Evolutionary conservation across 2,329 filamentous ascomycete genomes (phyloP).

Genomic region (Fusarium coicis): DNA sequence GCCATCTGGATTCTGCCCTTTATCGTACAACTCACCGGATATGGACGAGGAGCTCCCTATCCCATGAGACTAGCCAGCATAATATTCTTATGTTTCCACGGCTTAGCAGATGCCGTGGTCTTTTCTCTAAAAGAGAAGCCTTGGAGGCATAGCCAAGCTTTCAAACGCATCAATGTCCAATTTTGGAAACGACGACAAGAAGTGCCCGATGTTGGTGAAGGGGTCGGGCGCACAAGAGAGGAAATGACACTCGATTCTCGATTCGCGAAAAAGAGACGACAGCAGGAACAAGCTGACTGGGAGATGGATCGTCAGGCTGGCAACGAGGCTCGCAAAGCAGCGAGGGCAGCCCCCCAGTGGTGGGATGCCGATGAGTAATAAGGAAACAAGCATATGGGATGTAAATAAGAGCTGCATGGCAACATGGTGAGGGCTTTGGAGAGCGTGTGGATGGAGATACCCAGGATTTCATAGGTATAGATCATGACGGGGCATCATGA

Average conservation of each 20-base stretch:
- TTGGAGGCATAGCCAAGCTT: conserved; percentile 58
- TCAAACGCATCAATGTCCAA: conserved; percentile 19
- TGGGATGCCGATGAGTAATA: conserved; percentile 44
- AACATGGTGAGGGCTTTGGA: not conserved
- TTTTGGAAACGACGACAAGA: conserved; percentile 21
- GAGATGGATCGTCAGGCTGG: conserved; percentile 31
- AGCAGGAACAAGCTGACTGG: conserved; percentile 57
- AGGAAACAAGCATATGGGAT: not conserved
- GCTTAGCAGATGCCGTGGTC: conserved; percentile 73
- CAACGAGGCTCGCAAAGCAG: not conserved
- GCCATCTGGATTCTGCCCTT: conserved; percentile 80
- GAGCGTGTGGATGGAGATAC: conserved; percentile 30
- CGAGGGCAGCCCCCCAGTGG: conserved; percentile 42
- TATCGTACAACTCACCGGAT: conserved; percentile 65
- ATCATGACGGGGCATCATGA: conserved; percentile 1
- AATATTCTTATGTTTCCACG: conserved; percentile 71
- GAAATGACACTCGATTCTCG: conserved; percentile 63
- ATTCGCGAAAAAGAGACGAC: conserved; percentile 59
- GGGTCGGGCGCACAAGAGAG: conserved; percentile 60
- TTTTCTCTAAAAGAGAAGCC: conserved; percentile 78
- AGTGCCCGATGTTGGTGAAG: conserved; percentile 23
- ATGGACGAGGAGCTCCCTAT: conserved; percentile 58
- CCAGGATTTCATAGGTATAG: conserved; percentile 20
- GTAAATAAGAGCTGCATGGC: not conserved
- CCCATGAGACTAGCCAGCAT: conserved; percentile 65